phyloP scores from a whole-genome alignment of 2,329 filamentous ascomycete genomes.

The Shiraia bambusicola region DNA sequence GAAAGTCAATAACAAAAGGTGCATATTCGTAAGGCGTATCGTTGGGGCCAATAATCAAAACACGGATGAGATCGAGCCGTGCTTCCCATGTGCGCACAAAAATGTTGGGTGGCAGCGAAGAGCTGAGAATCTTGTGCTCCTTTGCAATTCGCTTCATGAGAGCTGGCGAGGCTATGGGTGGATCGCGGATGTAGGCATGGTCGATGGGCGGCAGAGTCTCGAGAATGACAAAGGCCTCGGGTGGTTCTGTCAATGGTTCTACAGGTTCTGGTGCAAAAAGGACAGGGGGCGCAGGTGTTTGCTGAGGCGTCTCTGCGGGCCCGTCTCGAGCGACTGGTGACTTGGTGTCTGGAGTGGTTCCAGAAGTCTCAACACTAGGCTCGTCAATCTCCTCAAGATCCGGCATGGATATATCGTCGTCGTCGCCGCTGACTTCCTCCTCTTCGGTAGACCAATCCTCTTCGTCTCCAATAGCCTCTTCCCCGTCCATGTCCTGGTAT shows the following conservation, averaged over 20 bases:
- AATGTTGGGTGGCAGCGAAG: slow-evolving; percentile 57
- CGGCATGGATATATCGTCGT: slow-evolving; percentile 36
- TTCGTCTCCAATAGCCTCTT: slow-evolving; percentile 33
- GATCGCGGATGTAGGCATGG: slow-evolving; percentile 44
- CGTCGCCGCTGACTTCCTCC: slow-evolving; percentile 35
- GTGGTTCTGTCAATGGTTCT: slow-evolving; percentile 9
- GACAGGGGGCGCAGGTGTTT: slow-evolving; percentile 2
- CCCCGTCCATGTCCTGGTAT: slow-evolving; percentile 41
- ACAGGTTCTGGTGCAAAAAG: slow-evolving; percentile 9
- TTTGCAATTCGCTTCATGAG: slow-evolving; percentile 56
- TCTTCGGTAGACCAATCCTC: slow-evolving; percentile 43
- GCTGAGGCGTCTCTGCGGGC: slow-evolving; percentile 10
- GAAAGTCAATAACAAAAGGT: slow-evolving; percentile 62
- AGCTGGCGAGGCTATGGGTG: slow-evolving; percentile 44
- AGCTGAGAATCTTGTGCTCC: slow-evolving; percentile 60
- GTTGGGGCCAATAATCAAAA: slow-evolving; percentile 59
- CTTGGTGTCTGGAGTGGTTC: slow-evolving; percentile 38
- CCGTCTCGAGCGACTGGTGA: slow-evolving; percentile 25
- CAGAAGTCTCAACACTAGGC: slow-evolving; percentile 29
- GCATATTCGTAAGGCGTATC: slow-evolving; percentile 63
- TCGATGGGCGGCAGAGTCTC: slow-evolving; percentile 36
- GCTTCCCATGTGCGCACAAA: slow-evolving; percentile 62
- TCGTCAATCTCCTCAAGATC: slow-evolving; percentile 23
- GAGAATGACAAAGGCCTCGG: slow-evolving; percentile 38
- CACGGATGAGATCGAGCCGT: slow-evolving; percentile 59